These are phyloP conservation scores for Pythium inflatum DNA, from an alignment of 352 stramenopile genomes.

Conservation along the genomic window DNA sequence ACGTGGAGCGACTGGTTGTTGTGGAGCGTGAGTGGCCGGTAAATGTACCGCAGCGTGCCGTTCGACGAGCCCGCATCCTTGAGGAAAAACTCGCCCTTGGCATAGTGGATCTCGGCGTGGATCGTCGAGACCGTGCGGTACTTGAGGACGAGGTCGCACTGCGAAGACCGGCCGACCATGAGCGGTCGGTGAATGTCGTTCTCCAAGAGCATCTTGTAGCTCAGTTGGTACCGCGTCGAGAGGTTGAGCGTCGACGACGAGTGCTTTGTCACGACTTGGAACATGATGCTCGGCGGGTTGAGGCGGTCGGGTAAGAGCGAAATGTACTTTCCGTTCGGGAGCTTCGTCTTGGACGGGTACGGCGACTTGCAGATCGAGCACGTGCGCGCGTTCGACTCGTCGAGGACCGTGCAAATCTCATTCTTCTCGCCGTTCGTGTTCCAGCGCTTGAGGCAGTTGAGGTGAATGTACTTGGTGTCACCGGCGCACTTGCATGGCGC, in stretches of 20 bases:
- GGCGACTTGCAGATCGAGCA: conserved; percentile 88
- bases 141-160: conserved; percentile 95
- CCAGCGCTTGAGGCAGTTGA: conserved; percentile 96
- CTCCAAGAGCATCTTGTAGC: conserved; percentile 93
- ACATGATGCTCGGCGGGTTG: conserved; percentile 84
- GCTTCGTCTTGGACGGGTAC: conserved; percentile 80
- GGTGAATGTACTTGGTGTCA: conserved; percentile 96
- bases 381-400: conserved; percentile 82
- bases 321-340: conserved; percentile 73
- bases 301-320: conserved; percentile 77
- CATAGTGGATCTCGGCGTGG: conserved; percentile 94
- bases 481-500: conserved; percentile 94
- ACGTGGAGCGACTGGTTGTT: conserved; percentile 89
- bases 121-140: conserved; percentile 95
- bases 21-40: conserved; percentile 89
- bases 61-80: conserved; percentile 95
- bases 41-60: conserved; percentile 94
- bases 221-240: conserved; percentile 86
- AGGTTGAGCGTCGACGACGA: conserved; percentile 83
- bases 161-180: conserved; percentile 92
- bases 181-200: conserved; percentile 91
- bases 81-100: conserved; percentile 94
- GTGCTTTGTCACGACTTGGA: conserved; percentile 88
- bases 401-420: conserved; percentile 85
- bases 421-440: conserved; percentile 92